Base-by-base conservation (phyloP, 1,284 basidiomycete species). In the Rhodotorula sp. region DNA sequence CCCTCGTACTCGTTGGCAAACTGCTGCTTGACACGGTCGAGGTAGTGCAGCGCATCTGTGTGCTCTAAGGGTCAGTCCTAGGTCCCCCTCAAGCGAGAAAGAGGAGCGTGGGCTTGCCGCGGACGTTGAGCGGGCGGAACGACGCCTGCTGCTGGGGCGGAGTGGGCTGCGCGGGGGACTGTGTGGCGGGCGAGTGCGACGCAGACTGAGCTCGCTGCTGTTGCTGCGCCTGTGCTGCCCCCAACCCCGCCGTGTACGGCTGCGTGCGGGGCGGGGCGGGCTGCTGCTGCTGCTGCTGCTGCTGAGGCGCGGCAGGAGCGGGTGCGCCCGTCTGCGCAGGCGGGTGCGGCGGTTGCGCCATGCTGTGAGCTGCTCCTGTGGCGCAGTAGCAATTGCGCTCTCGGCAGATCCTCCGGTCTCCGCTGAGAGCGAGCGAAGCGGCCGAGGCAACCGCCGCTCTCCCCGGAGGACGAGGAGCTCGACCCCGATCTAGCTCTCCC, bases 1-100 rank as follows among this genome's bases (percentile, higher is more conserved):
- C 75, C 75, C 54, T 72, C 75, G 32, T 77, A 75, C 62, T 77
- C 75, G 48, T 64, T 70, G 19, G 73, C 69, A 36, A 77, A 77
- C 59, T 75, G 75, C 64, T 75, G 73, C 57, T 75, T 75, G 67
- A 77, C 75, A 21, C 69, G 50, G 48, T 77, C 75, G 57, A 77
- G 71, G 64, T 77, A 77, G 46, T 75, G 73, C 13, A 70, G 59
- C 0, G 70, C 70, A 69, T 72, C 70, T 70, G 67, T n/a, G 3
- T 21, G 34, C 5, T 10, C 7, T 6, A 6, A 7, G 13, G n/a
- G 2, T 5, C n/a, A 51, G 12, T 21, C 57, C 64, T 53, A 68
- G 61, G 34, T 21, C 9, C 27, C 0, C 17, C 39, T 17, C 9
- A 12, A 19, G 19, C 34, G 29, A 8, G 10, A 10, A 39, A 46